Evolutionary conservation across 768 basidiomycete genomes (phyloP).

Genomic region (Hygrophoropsis aurantiaca): DNA sequence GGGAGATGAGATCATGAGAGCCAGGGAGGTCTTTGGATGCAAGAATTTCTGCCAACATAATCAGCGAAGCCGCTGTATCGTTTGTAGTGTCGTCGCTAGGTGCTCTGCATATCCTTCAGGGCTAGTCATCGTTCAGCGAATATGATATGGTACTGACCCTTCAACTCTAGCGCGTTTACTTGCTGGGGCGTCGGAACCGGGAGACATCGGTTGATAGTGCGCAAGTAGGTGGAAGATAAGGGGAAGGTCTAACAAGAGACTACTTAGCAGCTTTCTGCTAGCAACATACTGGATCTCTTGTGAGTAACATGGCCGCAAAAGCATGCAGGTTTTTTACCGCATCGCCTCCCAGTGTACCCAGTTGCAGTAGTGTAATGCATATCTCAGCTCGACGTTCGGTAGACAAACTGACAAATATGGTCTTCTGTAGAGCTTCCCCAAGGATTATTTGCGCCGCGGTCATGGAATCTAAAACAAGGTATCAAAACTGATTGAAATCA

Average conservation of each 20-base stretch:
- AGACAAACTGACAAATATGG: conserved; percentile 54
- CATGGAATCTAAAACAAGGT: conserved; percentile 36
- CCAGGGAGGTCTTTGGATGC: conserved; percentile 63
- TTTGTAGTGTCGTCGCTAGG: conserved; percentile 29
- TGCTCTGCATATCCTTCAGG: conserved; percentile 6
- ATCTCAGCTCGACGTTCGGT: conserved; percentile 55
- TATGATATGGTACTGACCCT: conserved; percentile 37
- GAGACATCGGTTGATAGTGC: conserved; percentile 44
- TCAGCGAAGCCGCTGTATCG: conserved; percentile 47
- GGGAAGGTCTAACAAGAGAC: conserved; percentile 47
- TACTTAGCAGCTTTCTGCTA: conserved; percentile 50
- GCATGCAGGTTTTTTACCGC: conserved; percentile 37
- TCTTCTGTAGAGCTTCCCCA: conserved; percentile 46
- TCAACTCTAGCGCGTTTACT: conserved; percentile 66
- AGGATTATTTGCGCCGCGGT: conserved; percentile 40
- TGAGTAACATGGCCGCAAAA: not conserved
- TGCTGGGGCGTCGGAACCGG: conserved; percentile 44
- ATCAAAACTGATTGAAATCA: conserved; percentile 3
- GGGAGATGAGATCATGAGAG: conserved; percentile 68
- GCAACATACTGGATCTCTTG: conserved; percentile 37
- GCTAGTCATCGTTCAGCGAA: not conserved
- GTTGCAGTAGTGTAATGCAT: conserved; percentile 54
- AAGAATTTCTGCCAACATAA: conserved; percentile 68
- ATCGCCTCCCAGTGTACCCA: conserved; percentile 46
- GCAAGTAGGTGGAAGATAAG: conserved; percentile 55